Evolutionary conservation across 257 asterid genomes (phyloP), one percentile per base, ranked within the genome.

Genomic region (Nicotiana noctiflora): DNA sequence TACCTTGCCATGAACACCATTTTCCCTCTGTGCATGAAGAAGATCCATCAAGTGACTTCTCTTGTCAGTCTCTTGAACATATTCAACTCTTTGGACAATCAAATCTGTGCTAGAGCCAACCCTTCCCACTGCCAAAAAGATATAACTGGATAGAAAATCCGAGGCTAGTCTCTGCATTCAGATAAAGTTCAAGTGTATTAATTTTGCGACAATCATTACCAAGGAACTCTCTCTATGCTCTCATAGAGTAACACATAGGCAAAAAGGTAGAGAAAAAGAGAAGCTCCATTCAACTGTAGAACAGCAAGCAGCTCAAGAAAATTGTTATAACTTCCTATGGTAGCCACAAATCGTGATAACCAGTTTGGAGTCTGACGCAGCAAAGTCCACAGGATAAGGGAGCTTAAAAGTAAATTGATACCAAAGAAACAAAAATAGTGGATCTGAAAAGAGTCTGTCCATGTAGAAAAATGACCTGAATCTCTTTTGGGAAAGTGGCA

Each of bases 401-500:
- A 49, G 78, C 46, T 29, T 23, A 21, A 46, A 23, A 23, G 31
- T 23, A 72, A 46, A 72, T 72, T 3, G 25, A 23, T 14, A 49
- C 14, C 40, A 72, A 72, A 4, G 60, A 1, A 7, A 14, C 17
- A 46, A 49, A 72, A 46, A 13, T 46, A 56, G 25, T 19, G 44
- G 61, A 79, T 65, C 64, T 46, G 17, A 1, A 0, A 62, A 19
- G 19, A 18, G 5, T 18, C 78, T 63, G 37, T 23, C 27, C 10
- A 17, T 15, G 46, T 3, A 44, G 76, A 63, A 63, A 87, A 82
- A 80, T 46, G 27, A 93, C 99, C 98, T 95, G 99, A 83, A 95
- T 95, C 92, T 95, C 98, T 85, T 92, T 95, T 8, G 99, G 99
- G 78, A 95, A 95, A 37, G 99, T 95, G 64, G 99, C 98, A 44